These are phyloP conservation scores for Bombardia bombarda DNA, from an alignment of 495 filamentous ascomycete genomes.

Conservation along the genomic window DNA sequence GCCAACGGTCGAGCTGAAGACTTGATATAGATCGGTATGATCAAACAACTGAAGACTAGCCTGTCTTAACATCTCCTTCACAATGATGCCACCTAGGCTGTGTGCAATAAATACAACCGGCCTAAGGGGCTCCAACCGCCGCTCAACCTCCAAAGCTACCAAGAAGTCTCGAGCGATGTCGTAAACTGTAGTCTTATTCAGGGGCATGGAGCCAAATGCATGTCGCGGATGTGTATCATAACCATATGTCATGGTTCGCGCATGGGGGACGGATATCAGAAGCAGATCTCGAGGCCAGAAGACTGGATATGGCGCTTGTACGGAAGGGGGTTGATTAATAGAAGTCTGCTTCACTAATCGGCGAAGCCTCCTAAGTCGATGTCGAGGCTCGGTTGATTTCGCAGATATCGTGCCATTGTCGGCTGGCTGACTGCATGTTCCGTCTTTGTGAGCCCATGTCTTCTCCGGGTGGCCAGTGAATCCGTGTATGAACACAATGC, in stretches of 20 bases:
- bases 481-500: slow-evolving; percentile 28
- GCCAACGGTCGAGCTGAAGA: slow-evolving; percentile 28
- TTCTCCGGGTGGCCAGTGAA: slow-evolving; percentile 28
- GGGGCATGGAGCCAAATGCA: slow-evolving; percentile 8
- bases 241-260: slow-evolving; percentile 42
- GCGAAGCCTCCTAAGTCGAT: slow-evolving; percentile 4
- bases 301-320: not conserved
- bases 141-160: slow-evolving; percentile 22
- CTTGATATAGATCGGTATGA: slow-evolving; percentile 13
- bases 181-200: slow-evolving; percentile 24
- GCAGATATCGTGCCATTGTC: not conserved
- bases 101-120: slow-evolving; percentile 42
- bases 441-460: slow-evolving; percentile 23
- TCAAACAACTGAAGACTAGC: slow-evolving; percentile 8
- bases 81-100: slow-evolving; percentile 45
- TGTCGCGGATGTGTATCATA: slow-evolving; percentile 37
- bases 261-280: slow-evolving; percentile 32
- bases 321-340: slow-evolving; percentile 4
- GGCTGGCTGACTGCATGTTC: too few species aligned
- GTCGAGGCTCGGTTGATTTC: slow-evolving; percentile 3
- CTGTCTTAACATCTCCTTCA: slow-evolving; percentile 33
- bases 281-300: slow-evolving; percentile 45
- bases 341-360: too few species aligned
- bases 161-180: slow-evolving; percentile 31
- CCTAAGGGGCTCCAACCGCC: slow-evolving; percentile 15